Evolutionary conservation across 768 basidiomycete genomes (phyloP).

Genomic region (Tylopilus felleus): DNA sequence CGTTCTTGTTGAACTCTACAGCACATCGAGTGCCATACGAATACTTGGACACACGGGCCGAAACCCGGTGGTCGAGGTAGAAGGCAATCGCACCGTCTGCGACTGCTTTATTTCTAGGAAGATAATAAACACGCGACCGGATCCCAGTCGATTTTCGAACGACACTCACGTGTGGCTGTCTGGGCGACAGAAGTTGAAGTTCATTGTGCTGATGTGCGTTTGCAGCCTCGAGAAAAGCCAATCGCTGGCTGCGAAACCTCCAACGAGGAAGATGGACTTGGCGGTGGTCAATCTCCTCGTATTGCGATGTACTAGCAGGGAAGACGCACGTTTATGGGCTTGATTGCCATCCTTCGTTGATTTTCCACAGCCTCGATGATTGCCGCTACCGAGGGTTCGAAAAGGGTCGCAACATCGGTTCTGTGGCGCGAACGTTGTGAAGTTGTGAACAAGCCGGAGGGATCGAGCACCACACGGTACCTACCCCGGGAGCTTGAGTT

Average conservation of each 20-base stretch:
- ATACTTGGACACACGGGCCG: conserved; percentile 36
- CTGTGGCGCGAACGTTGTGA: conserved; percentile 10
- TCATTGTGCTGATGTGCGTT: conserved; percentile 30
- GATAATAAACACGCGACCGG: not conserved
- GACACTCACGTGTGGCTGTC: conserved; percentile 46
- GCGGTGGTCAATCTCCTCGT: not conserved
- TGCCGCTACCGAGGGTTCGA: conserved; percentile 24
- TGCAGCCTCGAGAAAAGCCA: conserved; percentile 39
- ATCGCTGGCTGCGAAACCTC: conserved; percentile 43
- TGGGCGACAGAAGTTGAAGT: conserved; percentile 45
- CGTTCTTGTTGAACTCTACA: conserved; percentile 26
- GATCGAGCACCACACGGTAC: too few species aligned
- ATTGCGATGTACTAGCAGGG: not conserved
- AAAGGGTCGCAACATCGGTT: conserved; percentile 29
- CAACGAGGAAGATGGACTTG: conserved; percentile 40
- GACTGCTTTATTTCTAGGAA: conserved; percentile 44
- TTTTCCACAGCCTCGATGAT: conserved; percentile 26
- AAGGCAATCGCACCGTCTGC: conserved; percentile 44
- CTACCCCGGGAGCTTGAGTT: conserved; percentile 42
- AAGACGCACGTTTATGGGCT: conserved; percentile 25
- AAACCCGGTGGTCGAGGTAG: conserved; percentile 42
- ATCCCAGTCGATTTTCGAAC: conserved; percentile 3
- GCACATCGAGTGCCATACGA: conserved; percentile 38
- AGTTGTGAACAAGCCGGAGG: not conserved
- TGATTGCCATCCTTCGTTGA: conserved; percentile 17